These are phyloP conservation scores for Scheffersomyces spartinae DNA, from an alignment of 805 yeast species.

Conservation along the genomic window DNA sequence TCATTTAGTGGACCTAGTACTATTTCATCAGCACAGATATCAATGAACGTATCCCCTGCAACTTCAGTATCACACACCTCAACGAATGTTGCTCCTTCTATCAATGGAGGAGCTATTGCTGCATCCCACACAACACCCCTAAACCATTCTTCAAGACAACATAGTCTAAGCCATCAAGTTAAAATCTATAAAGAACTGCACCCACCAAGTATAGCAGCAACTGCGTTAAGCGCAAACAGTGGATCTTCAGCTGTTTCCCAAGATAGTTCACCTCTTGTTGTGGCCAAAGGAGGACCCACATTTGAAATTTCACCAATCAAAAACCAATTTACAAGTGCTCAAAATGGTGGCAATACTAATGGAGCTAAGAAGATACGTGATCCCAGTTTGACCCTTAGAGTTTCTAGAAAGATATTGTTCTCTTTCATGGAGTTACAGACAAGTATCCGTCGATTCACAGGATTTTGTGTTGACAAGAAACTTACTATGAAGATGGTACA, in stretches of 20 bases:
- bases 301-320: constrained; percentile 5
- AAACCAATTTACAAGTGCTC: too few species aligned
- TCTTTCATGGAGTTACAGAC: constrained; percentile 56
- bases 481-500: constrained; percentile 44
- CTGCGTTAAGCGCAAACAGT: constrained; percentile 1
- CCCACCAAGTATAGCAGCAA: too few species aligned
- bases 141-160: constrained; percentile 1
- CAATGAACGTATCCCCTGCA: too few species aligned
- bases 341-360: too few species aligned
- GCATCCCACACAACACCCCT: constrained; percentile 1
- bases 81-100: too few species aligned
- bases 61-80: too few species aligned
- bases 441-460: constrained; percentile 42
- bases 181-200: too few species aligned
- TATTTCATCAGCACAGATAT: too few species aligned
- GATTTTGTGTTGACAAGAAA: constrained; percentile 46
- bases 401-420: constrained; percentile 50
- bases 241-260: constrained; percentile 1
- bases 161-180: constrained; percentile 5
- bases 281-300: constrained; percentile 1
- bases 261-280: background rate
- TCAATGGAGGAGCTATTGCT: too few species aligned
- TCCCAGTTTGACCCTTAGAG: constrained; percentile 21
- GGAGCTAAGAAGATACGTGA: too few species aligned
- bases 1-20: too few species aligned